Conservation (phyloP, 192 early-diverging fungal genomes). For the Podila epigama region DNA sequence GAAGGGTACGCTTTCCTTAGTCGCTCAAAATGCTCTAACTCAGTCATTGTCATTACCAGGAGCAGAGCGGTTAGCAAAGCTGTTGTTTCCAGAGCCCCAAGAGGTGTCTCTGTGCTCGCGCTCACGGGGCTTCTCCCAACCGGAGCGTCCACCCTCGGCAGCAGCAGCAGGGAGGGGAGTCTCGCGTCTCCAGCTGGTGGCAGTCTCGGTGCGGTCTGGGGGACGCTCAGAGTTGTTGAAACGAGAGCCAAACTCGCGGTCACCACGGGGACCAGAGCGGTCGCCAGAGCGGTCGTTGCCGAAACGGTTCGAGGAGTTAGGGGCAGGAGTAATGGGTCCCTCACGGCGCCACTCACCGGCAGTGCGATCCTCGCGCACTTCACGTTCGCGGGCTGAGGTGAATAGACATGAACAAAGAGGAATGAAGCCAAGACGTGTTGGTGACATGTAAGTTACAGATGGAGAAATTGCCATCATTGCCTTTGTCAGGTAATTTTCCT, state of each 20-base stretch:
- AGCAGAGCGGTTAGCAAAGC: slow-evolving; percentile 20
- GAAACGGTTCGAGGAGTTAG: slow-evolving; percentile 51
- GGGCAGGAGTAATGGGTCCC: slow-evolving; percentile 42
- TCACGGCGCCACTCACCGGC: slow-evolving; percentile 67
- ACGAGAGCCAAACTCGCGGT: slow-evolving; percentile 41
- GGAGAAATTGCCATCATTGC: too few species aligned
- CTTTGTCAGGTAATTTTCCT: too few species aligned
- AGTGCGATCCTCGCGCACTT: slow-evolving; percentile 65
- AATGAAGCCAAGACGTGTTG: background rate
- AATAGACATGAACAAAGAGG: background rate
- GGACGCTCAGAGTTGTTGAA: slow-evolving; percentile 45
- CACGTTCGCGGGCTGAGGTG: slow-evolving; percentile 56
- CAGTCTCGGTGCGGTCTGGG: slow-evolving; percentile 45
- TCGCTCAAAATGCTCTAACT: background rate
- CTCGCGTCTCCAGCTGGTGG: slow-evolving; percentile 47
- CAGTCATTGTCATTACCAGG: slow-evolving; percentile 27
- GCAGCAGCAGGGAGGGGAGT: slow-evolving; percentile 20
- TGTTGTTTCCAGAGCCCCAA: slow-evolving; percentile 51
- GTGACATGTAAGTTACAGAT: too few species aligned
- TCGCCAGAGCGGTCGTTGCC: slow-evolving; percentile 48
- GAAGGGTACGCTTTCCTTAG: background rate
- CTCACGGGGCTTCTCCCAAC: slow-evolving; percentile 52
- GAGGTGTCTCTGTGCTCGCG: slow-evolving; percentile 51
- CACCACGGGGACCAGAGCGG: slow-evolving; percentile 10
- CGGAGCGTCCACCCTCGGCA: slow-evolving; percentile 34